Evolutionary conservation across 495 filamentous ascomycete genomes (phyloP).

Genomic region (Penicillium subrubescens): DNA sequence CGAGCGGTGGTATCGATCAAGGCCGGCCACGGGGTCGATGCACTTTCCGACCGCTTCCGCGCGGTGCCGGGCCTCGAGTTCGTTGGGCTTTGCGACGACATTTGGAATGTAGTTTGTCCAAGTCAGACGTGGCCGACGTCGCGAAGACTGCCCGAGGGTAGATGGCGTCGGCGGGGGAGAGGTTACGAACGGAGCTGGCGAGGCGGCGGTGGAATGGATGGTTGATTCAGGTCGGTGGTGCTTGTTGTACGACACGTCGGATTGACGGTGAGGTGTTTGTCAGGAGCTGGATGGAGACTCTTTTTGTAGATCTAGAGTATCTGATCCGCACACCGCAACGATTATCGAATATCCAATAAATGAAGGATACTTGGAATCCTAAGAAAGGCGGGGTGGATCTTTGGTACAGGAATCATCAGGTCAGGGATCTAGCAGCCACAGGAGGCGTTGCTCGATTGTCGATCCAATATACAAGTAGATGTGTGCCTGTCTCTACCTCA

Average conservation of each 20-base stretch:
- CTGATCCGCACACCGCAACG: neutral
- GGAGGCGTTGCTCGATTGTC: constrained; percentile 13
- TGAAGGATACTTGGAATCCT: constrained; percentile 7
- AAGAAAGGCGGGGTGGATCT: constrained; percentile 7
- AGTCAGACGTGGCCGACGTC: neutral
- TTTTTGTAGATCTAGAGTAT: neutral
- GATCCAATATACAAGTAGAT: constrained; percentile 3
- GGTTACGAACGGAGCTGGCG: neutral
- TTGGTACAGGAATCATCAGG: constrained; percentile 12
- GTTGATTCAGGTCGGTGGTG: neutral
- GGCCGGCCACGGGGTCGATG: neutral
- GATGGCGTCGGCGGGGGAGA: neutral
- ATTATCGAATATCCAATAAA: constrained; percentile 7
- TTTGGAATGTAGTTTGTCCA: neutral
- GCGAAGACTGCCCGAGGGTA: neutral
- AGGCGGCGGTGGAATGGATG: neutral
- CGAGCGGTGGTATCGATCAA: constrained; percentile 3
- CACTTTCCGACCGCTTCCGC: constrained; percentile 25
- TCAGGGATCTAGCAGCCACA: constrained; percentile 13
- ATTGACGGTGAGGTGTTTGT: neutral
- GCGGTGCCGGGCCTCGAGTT: constrained; percentile 14
- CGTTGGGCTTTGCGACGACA: constrained; percentile 14
- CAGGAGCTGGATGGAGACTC: neutral
- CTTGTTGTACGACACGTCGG: neutral
- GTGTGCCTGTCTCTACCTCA: neutral